phyloP scores from a whole-genome alignment of 108 stramenopile species.

The Hondaea fermentalgiana region DNA sequence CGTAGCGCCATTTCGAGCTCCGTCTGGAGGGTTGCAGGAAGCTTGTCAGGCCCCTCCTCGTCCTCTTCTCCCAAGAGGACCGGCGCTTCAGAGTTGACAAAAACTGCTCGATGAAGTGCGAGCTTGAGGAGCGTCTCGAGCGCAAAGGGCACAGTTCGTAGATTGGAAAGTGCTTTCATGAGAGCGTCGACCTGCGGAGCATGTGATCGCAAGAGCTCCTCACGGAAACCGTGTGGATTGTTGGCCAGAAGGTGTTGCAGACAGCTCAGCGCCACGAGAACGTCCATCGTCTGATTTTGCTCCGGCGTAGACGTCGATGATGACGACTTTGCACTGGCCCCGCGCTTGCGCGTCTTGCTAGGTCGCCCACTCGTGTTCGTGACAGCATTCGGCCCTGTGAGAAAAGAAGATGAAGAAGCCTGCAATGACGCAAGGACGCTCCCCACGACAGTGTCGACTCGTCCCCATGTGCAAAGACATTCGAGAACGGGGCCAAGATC shows the following conservation, averaged over 20 bases:
- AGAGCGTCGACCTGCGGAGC: background rate
- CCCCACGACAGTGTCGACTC: background rate
- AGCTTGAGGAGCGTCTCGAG: background rate
- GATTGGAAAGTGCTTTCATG: background rate
- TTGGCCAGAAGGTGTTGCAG: background rate
- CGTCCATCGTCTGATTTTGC: background rate
- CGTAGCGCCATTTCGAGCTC: background rate
- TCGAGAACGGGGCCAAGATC: background rate
- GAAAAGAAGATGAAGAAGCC: background rate
- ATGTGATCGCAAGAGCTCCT: background rate
- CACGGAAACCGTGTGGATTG: background rate
- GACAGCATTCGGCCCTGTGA: too few species aligned
- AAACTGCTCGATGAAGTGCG: background rate
- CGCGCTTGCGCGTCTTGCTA: background rate
- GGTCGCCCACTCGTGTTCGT: background rate
- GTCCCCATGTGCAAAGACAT: background rate
- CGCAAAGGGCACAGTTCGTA: background rate
- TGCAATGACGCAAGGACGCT: background rate
- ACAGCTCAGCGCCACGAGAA: background rate
- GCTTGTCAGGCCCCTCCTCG: background rate
- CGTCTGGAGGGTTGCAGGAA: background rate
- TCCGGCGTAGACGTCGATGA: background rate
- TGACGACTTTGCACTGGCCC: background rate
- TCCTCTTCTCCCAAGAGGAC: background rate
- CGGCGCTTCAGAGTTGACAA: background rate